Base-by-base conservation (phyloP, 495 filamentous ascomycete genomes). In the Beverwykella pulmonaria region DNA sequence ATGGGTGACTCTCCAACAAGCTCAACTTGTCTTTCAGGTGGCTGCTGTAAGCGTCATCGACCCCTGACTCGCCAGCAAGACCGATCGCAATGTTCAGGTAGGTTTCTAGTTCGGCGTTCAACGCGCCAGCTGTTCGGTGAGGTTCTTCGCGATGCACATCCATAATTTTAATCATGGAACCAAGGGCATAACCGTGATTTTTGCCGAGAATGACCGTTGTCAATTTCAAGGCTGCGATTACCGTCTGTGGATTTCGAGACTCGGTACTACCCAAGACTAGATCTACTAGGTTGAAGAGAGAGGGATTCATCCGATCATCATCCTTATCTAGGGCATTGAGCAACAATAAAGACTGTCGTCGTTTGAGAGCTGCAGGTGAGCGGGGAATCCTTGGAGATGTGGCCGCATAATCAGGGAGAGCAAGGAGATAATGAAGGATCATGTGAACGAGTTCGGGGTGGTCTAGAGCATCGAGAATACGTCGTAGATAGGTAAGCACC, bases 381-480 rank as follows among this genome's bases (percentile, higher is more conserved):
- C 80, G 87, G 82, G 73, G 80, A 54, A 46, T 75, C 53, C 26
- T 61, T 4, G 65, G 69, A 73, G 73, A 75, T 53, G 62, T 66
- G 44, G 69, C 62, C 1, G 67, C 55, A 17, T 71, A 76, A 58
- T 65, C 67, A 1, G 91, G 87, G 8, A 93, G 81, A 26, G 90
- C 92, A 30, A 98, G 84, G 7, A 98, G 81, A 75, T 97, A 98
- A 61, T 92, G 88, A n/a, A 98, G 83, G 36, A 96, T 96, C 58
- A 96, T 85, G 69, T 95, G 88, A 53, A 97, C 88, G 73, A 98
- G 87, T 69, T 97, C 92, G 6, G 92, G 89, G 74, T 97, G 90
- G 39, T 97, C 90, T 6, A 99, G 82, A 0, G 89, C 89, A 68
- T 97, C 92, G 4, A 99, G 83, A 59, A 98, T 92, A 59, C 91